Evolutionary conservation across 495 filamentous ascomycete genomes (phyloP).

Genomic region (Penicillium riverlandense): DNA sequence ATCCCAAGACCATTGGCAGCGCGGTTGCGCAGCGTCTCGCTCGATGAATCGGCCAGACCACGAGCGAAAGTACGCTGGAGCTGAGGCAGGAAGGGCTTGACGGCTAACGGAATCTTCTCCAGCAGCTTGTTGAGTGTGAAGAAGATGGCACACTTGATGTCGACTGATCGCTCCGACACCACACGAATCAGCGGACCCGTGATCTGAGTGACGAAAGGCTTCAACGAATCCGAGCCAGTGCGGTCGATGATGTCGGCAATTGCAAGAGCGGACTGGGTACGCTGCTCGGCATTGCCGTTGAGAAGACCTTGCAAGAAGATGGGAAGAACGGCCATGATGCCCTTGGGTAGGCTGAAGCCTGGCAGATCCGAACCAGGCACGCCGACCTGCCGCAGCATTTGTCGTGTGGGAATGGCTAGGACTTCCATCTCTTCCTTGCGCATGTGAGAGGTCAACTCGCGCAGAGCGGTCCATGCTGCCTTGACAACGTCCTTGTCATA

Average conservation of each 20-base stretch:
- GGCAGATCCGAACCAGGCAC: conserved; percentile 77
- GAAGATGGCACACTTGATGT: conserved; percentile 89
- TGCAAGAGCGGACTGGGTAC: conserved; percentile 83
- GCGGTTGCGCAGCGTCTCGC: conserved; percentile 76
- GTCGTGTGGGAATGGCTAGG: conserved; percentile 78
- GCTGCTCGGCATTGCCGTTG: conserved; percentile 87
- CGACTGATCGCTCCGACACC: conserved; percentile 87
- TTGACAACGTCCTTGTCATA: conserved; percentile 78
- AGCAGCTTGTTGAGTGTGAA: conserved; percentile 90
- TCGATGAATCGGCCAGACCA: conserved; percentile 86
- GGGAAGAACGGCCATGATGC: conserved; percentile 91
- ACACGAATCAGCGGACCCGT: conserved; percentile 96
- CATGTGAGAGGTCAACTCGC: conserved; percentile 76
- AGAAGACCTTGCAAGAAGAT: conserved; percentile 97
- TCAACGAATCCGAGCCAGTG: conserved; percentile 73
- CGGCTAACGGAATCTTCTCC: conserved; percentile 90
- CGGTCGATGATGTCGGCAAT: conserved; percentile 94
- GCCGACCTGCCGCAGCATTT: conserved; percentile 78
- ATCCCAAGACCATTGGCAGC: conserved; percentile 96
- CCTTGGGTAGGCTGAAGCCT: conserved; percentile 91
- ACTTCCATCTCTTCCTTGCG: conserved; percentile 98
- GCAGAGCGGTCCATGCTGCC: conserved; percentile 84
- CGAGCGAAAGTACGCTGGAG: conserved; percentile 95
- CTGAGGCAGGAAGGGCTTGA: conserved; percentile 96
- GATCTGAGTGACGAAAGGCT: conserved; percentile 93